Evolutionary conservation across 169 alveolate species (phyloP).

Genomic region (Plasmodium gaboni): DNA sequence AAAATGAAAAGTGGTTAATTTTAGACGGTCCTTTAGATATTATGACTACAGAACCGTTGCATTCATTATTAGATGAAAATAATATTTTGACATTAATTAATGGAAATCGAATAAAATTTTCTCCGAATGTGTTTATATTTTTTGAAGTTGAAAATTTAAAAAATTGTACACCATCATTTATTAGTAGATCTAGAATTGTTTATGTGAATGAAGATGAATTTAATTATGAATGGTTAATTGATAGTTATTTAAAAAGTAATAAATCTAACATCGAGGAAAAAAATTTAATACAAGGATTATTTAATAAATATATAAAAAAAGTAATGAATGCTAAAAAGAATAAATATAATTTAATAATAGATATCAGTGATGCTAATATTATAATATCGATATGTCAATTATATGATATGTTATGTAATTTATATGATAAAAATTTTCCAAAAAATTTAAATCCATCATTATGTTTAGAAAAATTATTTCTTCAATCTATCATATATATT

Average conservation of each 20-base stretch:
- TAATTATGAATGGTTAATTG: slow-evolving; percentile 78
- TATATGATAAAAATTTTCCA: slow-evolving; percentile 74
- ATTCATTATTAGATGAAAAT: slow-evolving; percentile 98
- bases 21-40: slow-evolving; percentile 99
- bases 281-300: slow-evolving; percentile 71
- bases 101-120: slow-evolving; percentile 96
- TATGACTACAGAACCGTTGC: slow-evolving; percentile 98
- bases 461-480: slow-evolving; percentile 74
- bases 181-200: slow-evolving; percentile 98
- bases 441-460: slow-evolving; percentile 57
- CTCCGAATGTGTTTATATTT: slow-evolving; percentile 87
- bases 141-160: slow-evolving; percentile 96
- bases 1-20: slow-evolving; percentile 96
- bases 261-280: slow-evolving; percentile 47
- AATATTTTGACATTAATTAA: slow-evolving; percentile 95
- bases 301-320: slow-evolving; percentile 71
- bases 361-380: slow-evolving; percentile 73
- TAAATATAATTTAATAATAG: slow-evolving; percentile 61
- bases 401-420: slow-evolving; percentile 71
- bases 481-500: slow-evolving; percentile 63
- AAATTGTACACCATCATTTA: slow-evolving; percentile 98
- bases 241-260: slow-evolving; percentile 53
- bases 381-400: slow-evolving; percentile 71
- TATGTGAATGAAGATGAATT: slow-evolving; percentile 96
- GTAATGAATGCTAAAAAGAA: slow-evolving; percentile 70